phyloP scores from a whole-genome alignment of 1,284 basidiomycete genomes.

The Apiotrichum porosum region DNA sequence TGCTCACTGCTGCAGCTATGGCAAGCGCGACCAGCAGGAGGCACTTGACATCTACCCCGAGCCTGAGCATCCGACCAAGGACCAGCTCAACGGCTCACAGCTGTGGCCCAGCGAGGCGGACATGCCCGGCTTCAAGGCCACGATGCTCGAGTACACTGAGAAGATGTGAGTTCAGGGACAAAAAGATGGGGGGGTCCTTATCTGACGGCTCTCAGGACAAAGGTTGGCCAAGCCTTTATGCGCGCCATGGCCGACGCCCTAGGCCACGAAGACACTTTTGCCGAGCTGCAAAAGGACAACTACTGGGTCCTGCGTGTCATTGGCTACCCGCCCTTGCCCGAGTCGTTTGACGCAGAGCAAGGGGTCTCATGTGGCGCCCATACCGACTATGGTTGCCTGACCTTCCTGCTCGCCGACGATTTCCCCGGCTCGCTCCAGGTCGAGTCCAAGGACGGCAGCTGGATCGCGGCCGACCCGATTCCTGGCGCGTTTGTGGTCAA shows the following conservation, averaged over 20 bases:
- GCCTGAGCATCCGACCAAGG: conserved; percentile 11
- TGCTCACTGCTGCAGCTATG: no score
- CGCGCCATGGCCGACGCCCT: neutral
- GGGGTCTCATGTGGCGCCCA: conserved; percentile 15
- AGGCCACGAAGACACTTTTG: neutral
- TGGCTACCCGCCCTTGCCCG: neutral
- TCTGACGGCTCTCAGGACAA: neutral
- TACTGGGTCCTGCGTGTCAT: conserved; percentile 5
- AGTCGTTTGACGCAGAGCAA: neutral
- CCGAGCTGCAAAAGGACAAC: neutral
- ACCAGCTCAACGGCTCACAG: conserved; percentile 21
- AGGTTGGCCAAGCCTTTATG: neutral
- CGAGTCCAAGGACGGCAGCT: conserved; percentile 52
- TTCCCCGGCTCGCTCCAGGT: neutral
- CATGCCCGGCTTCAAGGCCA: conserved; percentile 15
- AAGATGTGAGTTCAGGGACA: conserved; percentile 16
- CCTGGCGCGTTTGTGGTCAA: conserved; percentile 66
- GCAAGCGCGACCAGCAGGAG: neutral
- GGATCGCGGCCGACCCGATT: conserved; percentile 61
- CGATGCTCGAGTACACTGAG: conserved; percentile 24
- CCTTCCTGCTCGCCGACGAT: neutral
- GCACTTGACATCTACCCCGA: neutral
- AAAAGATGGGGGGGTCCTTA: neutral
- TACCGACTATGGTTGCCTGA: neutral
- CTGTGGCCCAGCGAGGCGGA: conserved; percentile 21